These are phyloP conservation scores for Hemileccinum impolitum DNA, from an alignment of 768 basidiomycete genomes.

Conservation along the genomic window DNA sequence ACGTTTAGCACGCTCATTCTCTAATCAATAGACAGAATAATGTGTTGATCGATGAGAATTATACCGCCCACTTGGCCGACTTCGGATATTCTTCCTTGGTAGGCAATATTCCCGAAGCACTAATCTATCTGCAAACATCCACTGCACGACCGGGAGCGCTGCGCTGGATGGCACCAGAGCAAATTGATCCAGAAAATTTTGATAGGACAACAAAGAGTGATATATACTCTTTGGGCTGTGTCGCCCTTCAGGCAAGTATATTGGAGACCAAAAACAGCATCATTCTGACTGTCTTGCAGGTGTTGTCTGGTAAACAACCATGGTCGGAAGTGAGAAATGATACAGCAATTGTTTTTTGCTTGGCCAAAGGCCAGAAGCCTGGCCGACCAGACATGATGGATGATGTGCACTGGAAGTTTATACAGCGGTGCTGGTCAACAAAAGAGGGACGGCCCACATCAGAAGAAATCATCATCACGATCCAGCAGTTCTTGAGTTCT, in stretches of 20 bases:
- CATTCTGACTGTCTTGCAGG: conserved; percentile 11
- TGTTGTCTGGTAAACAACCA: too few relatives aligned
- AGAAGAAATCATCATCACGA: too few relatives aligned
- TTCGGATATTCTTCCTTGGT: conserved; percentile 37
- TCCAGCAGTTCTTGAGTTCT: too few relatives aligned
- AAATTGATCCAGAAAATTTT: conserved; percentile 23
- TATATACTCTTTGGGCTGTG: too few relatives aligned
- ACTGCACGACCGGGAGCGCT: conserved; percentile 34
- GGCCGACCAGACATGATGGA: conserved; percentile 1
- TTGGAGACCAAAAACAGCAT: background rate
- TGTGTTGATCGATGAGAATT: conserved; percentile 9
- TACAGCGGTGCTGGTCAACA: background rate
- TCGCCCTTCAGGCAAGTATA: conserved; percentile 23
- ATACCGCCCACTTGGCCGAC: conserved; percentile 39
- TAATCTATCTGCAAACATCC: conserved; percentile 10
- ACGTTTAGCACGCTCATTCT: background rate
- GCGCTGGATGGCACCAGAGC: conserved; percentile 42
- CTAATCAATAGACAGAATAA: conserved; percentile 12
- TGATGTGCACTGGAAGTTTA: conserved; percentile 7
- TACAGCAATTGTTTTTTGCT: conserved; percentile 2
- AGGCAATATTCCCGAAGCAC: conserved; percentile 5
- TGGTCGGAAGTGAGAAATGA: conserved; percentile 1
- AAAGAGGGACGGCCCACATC: background rate
- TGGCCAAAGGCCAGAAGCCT: conserved; percentile 3
- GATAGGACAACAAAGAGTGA: conserved; percentile 7